Evolutionary conservation across 2,329 filamentous ascomycete species (phyloP).

Genomic region (Epichloe typhina): DNA sequence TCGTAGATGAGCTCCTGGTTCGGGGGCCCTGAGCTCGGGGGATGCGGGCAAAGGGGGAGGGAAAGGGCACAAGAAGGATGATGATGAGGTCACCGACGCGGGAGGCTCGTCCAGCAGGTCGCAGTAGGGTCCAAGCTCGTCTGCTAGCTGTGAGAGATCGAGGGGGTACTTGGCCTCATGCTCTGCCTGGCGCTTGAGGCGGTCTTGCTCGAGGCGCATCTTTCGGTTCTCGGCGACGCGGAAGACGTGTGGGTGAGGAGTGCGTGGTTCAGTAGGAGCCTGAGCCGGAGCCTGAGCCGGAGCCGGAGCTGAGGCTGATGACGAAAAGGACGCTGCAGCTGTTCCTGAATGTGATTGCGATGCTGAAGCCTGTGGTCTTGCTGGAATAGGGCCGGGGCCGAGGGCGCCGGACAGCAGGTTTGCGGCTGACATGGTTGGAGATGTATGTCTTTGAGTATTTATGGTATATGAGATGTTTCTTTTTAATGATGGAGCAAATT

Average conservation of each 20-base stretch:
- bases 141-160: neutral
- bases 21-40: neutral
- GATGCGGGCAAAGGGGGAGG: no score
- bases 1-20: neutral
- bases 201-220: neutral
- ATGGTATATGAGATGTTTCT: no score
- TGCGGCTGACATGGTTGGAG: no score
- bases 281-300: no score
- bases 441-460: no score
- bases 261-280: neutral
- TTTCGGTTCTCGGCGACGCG: neutral
- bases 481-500: no score
- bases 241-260: neutral
- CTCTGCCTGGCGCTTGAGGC: neutral
- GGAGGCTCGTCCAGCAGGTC: neutral
- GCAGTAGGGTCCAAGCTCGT: neutral
- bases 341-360: no score
- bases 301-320: no score
- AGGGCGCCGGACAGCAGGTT: no score
- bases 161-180: neutral
- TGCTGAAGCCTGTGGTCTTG: no score
- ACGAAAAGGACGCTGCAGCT: no score
- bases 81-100: neutral
- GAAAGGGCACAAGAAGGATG: neutral
- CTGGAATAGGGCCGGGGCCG: no score